Percentiles rank a stretch among this genome's conserved stretches.
Conservation (phyloP, 2,329 filamentous ascomycete species). For the Lasiodiplodia citricola region DNA sequence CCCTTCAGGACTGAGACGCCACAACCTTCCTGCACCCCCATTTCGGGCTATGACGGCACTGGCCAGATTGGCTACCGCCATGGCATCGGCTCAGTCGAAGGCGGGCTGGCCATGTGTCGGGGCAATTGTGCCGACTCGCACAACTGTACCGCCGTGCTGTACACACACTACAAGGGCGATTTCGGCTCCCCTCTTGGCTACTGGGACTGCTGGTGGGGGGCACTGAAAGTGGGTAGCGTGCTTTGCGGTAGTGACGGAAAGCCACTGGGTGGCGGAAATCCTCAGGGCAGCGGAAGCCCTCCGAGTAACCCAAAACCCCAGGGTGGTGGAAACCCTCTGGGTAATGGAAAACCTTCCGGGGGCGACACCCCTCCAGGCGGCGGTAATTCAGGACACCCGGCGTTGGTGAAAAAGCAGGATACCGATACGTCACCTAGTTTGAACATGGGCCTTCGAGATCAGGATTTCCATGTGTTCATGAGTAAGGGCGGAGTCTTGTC, state of each 20-base stretch:
- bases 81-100: constrained; percentile 10
- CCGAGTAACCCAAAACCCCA: background rate
- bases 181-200: constrained; percentile 20
- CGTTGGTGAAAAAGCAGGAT: background rate
- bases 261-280: background rate
- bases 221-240: background rate
- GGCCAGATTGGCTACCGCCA: background rate
- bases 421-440: background rate
- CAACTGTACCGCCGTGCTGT: constrained; percentile 1
- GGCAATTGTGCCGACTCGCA: background rate
- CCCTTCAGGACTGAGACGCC: background rate
- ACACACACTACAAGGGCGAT: constrained; percentile 15
- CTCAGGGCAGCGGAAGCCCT: no score
- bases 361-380: background rate
- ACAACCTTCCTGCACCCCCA: constrained; percentile 12
- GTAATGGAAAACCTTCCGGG: no score
- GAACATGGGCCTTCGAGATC: background rate
- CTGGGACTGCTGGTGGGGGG: constrained; percentile 26
- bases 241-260: background rate
- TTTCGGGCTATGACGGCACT: constrained; percentile 1
- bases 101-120: constrained; percentile 22
- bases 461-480: constrained; percentile 16
- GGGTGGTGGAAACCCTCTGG: no score
- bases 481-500: background rate
- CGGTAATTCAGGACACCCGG: background rate